A percentile compares a stretch with the other conserved stretches of the same genome.
These are phyloP conservation scores for Phialophora expanda DNA, from an alignment of 2,329 filamentous ascomycete genomes.

Conservation along the genomic window DNA sequence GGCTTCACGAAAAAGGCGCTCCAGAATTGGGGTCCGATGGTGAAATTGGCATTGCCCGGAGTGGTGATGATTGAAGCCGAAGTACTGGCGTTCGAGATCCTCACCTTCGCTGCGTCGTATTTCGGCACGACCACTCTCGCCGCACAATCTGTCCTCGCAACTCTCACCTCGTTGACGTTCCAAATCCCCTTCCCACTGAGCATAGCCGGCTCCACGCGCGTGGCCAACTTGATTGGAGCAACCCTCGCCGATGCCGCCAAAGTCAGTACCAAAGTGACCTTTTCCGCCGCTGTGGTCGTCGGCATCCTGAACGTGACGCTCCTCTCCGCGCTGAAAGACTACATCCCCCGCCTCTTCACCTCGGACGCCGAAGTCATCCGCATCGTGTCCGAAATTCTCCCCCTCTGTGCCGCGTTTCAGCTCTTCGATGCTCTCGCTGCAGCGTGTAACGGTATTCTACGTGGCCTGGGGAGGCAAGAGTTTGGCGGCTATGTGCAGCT, in stretches of 20 bases:
- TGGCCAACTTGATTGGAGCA: constrained; percentile 91
- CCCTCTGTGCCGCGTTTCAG: constrained; percentile 85
- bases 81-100: constrained; percentile 88
- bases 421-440: constrained; percentile 82
- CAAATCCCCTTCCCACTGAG: constrained; percentile 91
- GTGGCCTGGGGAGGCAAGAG: constrained; percentile 85
- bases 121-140: constrained; percentile 81
- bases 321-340: constrained; percentile 69
- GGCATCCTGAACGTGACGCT: constrained; percentile 78
- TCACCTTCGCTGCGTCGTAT: constrained; percentile 81
- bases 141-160: constrained; percentile 84
- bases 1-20: constrained; percentile 74
- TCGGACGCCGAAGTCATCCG: constrained; percentile 70
- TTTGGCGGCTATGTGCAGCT: constrained; percentile 89
- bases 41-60: constrained; percentile 83
- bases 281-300: constrained; percentile 70
- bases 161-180: constrained; percentile 78
- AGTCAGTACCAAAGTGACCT: constrained; percentile 76
- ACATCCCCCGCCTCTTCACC: constrained; percentile 81
- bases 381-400: constrained; percentile 72
- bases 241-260: constrained; percentile 80
- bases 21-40: constrained; percentile 80
- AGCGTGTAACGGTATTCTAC: constrained; percentile 80
- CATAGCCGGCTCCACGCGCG: constrained; percentile 83
- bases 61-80: constrained; percentile 95